Evolutionary conservation across 495 filamentous ascomycete genomes (phyloP).

Genomic region (Extremus antarcticus): DNA sequence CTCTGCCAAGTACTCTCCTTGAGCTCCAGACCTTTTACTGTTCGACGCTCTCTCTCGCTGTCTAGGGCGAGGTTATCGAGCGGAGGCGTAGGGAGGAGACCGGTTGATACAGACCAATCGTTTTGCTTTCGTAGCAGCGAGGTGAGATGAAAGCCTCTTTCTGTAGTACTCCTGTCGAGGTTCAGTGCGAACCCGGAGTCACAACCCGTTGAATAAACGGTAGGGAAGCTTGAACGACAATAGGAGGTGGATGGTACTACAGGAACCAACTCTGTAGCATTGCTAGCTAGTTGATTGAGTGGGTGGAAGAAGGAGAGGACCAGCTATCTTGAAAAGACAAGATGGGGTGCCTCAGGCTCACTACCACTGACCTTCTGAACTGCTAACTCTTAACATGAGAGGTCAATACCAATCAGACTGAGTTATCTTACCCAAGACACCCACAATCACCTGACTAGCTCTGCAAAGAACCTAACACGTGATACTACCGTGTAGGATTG

Average conservation of each 20-base stretch:
- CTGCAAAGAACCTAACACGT: no score
- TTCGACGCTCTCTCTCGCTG: neutral
- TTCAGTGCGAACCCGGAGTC: no score
- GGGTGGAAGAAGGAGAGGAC: no score
- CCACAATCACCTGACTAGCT: no score
- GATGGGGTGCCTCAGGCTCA: neutral
- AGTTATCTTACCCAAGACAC: no score
- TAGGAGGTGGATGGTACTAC: no score
- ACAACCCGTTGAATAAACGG: neutral
- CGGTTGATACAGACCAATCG: neutral
- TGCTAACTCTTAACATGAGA: neutral
- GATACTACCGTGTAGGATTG: no score
- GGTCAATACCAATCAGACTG: no score
- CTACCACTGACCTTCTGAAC: neutral
- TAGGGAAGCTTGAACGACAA: neutral
- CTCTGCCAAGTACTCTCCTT: neutral
- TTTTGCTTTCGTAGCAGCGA: neutral
- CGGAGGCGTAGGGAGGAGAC: neutral
- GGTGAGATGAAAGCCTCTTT: neutral
- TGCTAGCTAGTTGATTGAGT: no score
- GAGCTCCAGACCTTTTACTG: neutral
- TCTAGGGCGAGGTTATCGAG: neutral
- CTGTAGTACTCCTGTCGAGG: no score
- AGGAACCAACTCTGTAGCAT: no score
- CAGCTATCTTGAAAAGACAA: no score